Percentiles rank a stretch among this genome's conserved stretches.
phyloP scores from a whole-genome alignment of 1,284 basidiomycete genomes.

The Meira miltonrushii region DNA sequence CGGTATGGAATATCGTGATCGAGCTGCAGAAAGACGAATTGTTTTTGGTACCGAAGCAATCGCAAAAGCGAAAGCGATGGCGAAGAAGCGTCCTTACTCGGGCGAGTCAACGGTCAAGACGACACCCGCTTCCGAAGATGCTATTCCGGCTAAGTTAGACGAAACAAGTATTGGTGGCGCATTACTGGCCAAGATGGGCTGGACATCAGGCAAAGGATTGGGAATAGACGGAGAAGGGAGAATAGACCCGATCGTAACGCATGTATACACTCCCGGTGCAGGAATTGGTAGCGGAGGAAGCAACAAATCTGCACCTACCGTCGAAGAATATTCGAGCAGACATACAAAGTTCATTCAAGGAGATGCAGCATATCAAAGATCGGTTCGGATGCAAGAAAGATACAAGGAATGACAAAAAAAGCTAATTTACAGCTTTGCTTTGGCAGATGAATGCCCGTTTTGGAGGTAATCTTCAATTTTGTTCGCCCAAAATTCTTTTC shows the following conservation, averaged over 20 bases:
- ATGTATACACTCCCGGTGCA: neutral
- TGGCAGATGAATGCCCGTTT: neutral
- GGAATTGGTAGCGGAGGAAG: neutral
- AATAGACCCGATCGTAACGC: neutral
- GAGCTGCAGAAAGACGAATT: neutral
- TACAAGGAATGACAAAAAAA: neutral
- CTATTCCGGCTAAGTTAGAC: neutral
- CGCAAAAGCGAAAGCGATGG: neutral
- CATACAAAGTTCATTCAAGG: neutral
- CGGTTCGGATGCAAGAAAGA: neutral
- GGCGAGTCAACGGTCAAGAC: neutral
- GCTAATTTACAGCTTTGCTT: neutral
- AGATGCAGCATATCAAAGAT: neutral
- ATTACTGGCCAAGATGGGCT: neutral
- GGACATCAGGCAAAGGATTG: neutral
- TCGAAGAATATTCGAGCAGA: neutral
- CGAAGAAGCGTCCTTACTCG: neutral
- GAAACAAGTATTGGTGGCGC: neutral
- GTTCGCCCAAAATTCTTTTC: constrained; percentile 19
- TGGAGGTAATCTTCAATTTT: constrained; percentile 28
- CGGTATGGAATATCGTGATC: neutral
- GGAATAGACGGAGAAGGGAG: neutral
- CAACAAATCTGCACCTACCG: neutral
- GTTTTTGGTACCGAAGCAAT: neutral
- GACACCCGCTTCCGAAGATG: neutral